Evolutionary conservation across 306 rosid genomes (phyloP), one percentile per base, ranked within the genome.

Genomic region (Medicago ruthenica): DNA sequence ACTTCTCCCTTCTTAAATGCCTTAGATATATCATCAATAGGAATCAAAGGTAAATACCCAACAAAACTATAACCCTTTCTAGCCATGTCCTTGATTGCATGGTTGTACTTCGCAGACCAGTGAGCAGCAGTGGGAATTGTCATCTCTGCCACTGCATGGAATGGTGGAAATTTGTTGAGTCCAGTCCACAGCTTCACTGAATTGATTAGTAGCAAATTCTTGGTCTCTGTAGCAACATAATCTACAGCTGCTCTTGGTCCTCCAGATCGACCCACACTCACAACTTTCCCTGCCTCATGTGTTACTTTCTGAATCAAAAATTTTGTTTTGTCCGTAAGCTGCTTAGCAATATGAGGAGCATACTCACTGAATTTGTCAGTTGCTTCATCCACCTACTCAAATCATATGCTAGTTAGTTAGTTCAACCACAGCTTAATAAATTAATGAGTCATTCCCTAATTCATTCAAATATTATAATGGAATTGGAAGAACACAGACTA

Each of bases 1-100:
- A 41, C 44, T 72, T 81, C 84, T 8, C 81, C 82, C 81, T 81
- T 81, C 77, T 80, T 47, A 37, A 86, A 86, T 6, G 88, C 85
- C 79, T 77, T 74, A 13, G 93, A 81, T 58, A 90, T 76, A 61
- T 82, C 86, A 21, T 92, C 85, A 15, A 86, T 18, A 9, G 98
- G 98, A 76, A 90, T 87, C 45, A 85, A 72, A 61, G 96, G 98
- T 15, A 92, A 81, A 82, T 86, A 86, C 4, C 88, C 86, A 31
- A 81, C 77, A 2, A 87, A 41, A 14, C 83, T 7, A 54, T 88
- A 90, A 2, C 90, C 94, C 81, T 87, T 94, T 61, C 41, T 73
- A 24, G 85, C 60, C 86, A 88, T 36, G 39, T 31, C 70, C 76
- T 78, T 87, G 9, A 90, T 86, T 18, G 67, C 27, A 31, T 72